phyloP scores from a whole-genome alignment of 1,284 basidiomycete genomes.

The Hymenochaete sp. region DNA sequence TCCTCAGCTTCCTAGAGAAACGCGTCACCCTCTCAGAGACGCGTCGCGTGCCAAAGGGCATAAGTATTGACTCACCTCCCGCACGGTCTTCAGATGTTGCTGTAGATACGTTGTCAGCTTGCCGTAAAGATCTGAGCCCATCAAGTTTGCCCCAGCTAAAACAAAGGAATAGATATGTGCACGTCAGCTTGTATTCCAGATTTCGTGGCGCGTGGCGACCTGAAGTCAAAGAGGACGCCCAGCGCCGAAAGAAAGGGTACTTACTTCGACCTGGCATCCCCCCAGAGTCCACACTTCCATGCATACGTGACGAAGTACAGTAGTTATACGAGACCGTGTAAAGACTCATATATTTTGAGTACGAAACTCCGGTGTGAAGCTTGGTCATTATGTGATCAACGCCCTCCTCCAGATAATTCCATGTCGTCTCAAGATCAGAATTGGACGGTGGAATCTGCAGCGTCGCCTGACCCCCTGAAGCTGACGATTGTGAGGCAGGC shows the following conservation, averaged over 20 bases:
- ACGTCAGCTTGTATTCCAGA: neutral
- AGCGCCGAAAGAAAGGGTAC: constrained; percentile 24
- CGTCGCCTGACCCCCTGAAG: constrained; percentile 5
- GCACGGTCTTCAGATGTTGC: constrained; percentile 61
- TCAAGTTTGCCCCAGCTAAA: constrained; percentile 84
- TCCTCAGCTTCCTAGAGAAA: constrained; percentile 60
- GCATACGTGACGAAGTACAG: constrained; percentile 87
- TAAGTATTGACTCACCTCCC: constrained; percentile 41
- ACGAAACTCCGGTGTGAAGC: constrained; percentile 82
- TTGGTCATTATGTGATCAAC: constrained; percentile 92
- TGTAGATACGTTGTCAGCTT: constrained; percentile 83
- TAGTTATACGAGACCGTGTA: constrained; percentile 97
- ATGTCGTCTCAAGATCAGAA: constrained; percentile 77
- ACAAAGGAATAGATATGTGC: constrained; percentile 18
- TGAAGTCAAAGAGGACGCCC: neutral
- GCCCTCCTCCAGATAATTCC: constrained; percentile 82
- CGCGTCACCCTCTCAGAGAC: constrained; percentile 18
- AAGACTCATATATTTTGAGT: constrained; percentile 86
- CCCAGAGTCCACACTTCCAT: constrained; percentile 42
- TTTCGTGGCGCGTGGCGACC: constrained; percentile 14
- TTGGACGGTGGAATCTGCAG: constrained; percentile 55
- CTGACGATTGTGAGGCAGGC: constrained; percentile 25
- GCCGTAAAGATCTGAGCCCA: constrained; percentile 92
- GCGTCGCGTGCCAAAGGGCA: constrained; percentile 1
- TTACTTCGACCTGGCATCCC: constrained; percentile 51